These are phyloP conservation scores for Aspergillus heteromorphus DNA, from an alignment of 495 filamentous ascomycete species.

Conservation along the genomic window DNA sequence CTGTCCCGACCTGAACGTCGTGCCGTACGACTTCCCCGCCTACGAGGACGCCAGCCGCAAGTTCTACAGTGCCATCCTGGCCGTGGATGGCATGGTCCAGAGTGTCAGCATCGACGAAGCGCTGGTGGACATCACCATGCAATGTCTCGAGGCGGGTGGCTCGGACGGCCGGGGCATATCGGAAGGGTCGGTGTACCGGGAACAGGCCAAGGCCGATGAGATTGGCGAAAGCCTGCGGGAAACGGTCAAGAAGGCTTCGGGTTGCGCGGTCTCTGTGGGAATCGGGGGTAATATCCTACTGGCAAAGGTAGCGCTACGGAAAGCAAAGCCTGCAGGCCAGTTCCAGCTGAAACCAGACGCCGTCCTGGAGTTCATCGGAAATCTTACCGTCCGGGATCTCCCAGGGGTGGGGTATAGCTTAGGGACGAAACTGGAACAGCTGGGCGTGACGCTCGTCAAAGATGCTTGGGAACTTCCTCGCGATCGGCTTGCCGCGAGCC, in stretches of 20 bases:
- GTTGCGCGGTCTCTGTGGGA: constrained; percentile 87
- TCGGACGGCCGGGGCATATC: constrained; percentile 61
- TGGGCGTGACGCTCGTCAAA: constrained; percentile 75
- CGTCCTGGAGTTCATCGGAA: constrained; percentile 67
- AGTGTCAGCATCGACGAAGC: constrained; percentile 97
- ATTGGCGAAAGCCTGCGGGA: constrained; percentile 64
- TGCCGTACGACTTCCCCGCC: constrained; percentile 89
- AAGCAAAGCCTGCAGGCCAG: constrained; percentile 92
- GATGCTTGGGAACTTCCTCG: constrained; percentile 72
- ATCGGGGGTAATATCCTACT: constrained; percentile 88
- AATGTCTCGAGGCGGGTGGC: constrained; percentile 61
- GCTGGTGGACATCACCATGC: constrained; percentile 66
- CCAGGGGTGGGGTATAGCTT: constrained; percentile 88
- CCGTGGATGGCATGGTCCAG: constrained; percentile 75
- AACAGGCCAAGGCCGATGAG: constrained; percentile 74
- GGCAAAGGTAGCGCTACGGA: constrained; percentile 83
- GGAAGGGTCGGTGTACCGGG: constrained; percentile 71
- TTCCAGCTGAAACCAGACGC: constrained; percentile 79
- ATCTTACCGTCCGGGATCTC: constrained; percentile 69
- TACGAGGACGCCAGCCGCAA: constrained; percentile 87
- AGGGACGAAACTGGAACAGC: constrained; percentile 75
- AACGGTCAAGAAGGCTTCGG: constrained; percentile 64
- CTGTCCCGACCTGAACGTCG: constrained; percentile 76
- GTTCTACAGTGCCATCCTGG: constrained; percentile 83
- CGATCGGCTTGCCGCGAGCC: constrained; percentile 61